phyloP scores from a whole-genome alignment of 306 rosid genomes.

The Vachellia collinsii region DNA sequence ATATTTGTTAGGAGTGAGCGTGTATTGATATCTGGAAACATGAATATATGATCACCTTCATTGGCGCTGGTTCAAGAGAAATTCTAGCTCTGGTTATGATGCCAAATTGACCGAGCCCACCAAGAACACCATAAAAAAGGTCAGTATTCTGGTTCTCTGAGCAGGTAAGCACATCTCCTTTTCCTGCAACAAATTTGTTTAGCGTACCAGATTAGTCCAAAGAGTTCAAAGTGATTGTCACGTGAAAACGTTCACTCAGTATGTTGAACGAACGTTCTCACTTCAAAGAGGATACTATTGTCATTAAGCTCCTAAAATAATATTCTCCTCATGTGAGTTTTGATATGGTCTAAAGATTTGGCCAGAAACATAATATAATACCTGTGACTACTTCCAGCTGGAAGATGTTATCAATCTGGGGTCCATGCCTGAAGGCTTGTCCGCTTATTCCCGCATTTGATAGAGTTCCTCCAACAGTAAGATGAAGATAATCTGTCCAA shows the following conservation, averaged over 20 bases:
- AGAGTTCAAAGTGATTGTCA: not conserved
- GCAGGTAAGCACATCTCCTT: not conserved
- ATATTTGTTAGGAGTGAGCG: not conserved
- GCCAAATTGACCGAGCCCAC: conserved; percentile 1
- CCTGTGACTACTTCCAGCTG: conserved; percentile 4
- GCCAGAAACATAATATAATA: not conserved
- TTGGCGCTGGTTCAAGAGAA: conserved; percentile 1
- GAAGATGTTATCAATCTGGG: conserved; percentile 1
- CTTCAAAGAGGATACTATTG: not conserved
- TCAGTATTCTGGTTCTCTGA: not conserved
- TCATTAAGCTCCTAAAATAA: not conserved
- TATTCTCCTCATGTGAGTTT: not conserved
- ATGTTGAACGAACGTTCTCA: too few species aligned
- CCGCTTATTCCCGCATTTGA: conserved; percentile 9
- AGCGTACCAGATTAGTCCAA: not conserved
- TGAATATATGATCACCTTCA: not conserved
- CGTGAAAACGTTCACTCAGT: not conserved
- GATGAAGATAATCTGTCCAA: conserved; percentile 10
- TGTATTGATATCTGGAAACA: not conserved
- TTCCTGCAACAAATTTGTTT: not conserved
- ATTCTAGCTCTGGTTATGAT: not conserved
- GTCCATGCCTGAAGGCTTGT: conserved; percentile 8
- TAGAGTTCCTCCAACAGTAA: not conserved
- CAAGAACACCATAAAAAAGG: not conserved
- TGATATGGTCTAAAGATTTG: not conserved